Conservation (phyloP, 2,329 filamentous ascomycete species). For the Cephalotrichum gorgonifer region DNA sequence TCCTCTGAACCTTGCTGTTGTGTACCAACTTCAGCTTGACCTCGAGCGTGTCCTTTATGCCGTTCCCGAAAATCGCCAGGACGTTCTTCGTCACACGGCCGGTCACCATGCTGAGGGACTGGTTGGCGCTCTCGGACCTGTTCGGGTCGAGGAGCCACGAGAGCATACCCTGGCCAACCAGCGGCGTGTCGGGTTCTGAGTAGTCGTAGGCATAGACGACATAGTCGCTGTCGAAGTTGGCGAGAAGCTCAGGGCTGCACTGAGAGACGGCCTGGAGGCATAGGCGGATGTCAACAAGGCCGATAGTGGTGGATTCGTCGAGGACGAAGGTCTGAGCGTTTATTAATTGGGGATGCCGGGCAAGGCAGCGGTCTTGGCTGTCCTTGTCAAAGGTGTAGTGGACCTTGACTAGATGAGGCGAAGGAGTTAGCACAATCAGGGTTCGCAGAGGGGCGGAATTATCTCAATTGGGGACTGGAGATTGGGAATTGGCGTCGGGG, state of each 20-base stretch:
- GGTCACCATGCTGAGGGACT: conserved; percentile 59
- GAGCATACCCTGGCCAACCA: conserved; percentile 92
- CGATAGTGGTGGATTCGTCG: conserved; percentile 72
- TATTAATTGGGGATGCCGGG: conserved; percentile 70
- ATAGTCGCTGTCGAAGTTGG: conserved; percentile 61
- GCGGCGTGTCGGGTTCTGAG: conserved; percentile 84
- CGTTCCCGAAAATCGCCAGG: conserved; percentile 73
- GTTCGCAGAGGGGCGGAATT: too few relatives aligned
- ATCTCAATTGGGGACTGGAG: background rate
- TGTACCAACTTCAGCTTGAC: conserved; percentile 82
- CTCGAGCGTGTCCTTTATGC: conserved; percentile 79
- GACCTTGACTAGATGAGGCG: conserved; percentile 60
- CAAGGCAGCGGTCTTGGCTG: conserved; percentile 79
- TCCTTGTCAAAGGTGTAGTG: conserved; percentile 92
- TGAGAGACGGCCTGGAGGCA: conserved; percentile 74
- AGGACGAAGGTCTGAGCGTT: conserved; percentile 71
- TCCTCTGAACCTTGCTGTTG: conserved; percentile 47
- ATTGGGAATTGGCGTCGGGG: conserved; percentile 1
- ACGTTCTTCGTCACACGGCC: conserved; percentile 84
- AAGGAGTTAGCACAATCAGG: too few relatives aligned
- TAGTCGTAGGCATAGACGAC: conserved; percentile 97
- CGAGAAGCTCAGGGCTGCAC: conserved; percentile 61
- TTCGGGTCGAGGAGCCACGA: conserved; percentile 59
- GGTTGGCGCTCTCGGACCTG: conserved; percentile 11
- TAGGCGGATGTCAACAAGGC: conserved; percentile 75